Evolutionary conservation across 306 rosid species (phyloP).

Genomic region (Trifolium pratense): DNA sequence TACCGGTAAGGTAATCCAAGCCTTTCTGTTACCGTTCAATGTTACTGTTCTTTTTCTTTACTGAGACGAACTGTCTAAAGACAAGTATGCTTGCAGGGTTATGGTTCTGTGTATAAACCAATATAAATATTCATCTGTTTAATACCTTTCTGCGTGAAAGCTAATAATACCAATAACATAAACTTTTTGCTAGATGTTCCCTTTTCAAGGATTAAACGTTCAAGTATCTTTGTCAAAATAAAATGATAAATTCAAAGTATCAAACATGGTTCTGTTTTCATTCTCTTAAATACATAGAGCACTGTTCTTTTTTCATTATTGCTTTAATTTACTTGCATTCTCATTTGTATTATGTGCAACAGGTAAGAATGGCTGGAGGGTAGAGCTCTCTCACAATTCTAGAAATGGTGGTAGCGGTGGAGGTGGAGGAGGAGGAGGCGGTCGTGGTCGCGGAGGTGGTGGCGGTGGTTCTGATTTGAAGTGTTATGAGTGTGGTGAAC

Average conservation of each 20-base stretch:
- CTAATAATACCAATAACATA: neutral
- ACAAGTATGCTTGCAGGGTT: slow-evolving; percentile 28
- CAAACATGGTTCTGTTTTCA: neutral
- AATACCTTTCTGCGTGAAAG: neutral
- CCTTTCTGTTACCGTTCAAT: neutral
- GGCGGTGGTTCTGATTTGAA: slow-evolving; percentile 96
- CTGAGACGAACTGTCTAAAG: neutral
- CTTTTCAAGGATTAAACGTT: neutral
- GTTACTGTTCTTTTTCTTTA: too few relatives aligned
- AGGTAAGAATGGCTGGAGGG: slow-evolving; percentile 99
- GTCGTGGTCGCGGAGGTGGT: slow-evolving; percentile 88
- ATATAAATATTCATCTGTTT: slow-evolving; percentile 4
- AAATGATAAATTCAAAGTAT: neutral
- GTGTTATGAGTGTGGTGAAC: slow-evolving; percentile 98
- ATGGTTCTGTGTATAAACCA: slow-evolving; percentile 5
- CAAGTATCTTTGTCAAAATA: neutral
- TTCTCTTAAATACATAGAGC: slow-evolving; percentile 4
- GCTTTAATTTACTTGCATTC: neutral
- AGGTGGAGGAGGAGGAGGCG: slow-evolving; percentile 77
- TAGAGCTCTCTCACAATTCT: slow-evolving; percentile 96
- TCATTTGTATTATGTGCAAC: slow-evolving; percentile 39
- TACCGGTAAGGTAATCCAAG: neutral
- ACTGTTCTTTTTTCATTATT: neutral
- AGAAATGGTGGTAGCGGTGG: slow-evolving; percentile 67
- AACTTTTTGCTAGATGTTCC: neutral